Evolutionary conservation across 805 yeast genomes (phyloP).

Genomic region (Jamesozyma gamospora): DNA sequence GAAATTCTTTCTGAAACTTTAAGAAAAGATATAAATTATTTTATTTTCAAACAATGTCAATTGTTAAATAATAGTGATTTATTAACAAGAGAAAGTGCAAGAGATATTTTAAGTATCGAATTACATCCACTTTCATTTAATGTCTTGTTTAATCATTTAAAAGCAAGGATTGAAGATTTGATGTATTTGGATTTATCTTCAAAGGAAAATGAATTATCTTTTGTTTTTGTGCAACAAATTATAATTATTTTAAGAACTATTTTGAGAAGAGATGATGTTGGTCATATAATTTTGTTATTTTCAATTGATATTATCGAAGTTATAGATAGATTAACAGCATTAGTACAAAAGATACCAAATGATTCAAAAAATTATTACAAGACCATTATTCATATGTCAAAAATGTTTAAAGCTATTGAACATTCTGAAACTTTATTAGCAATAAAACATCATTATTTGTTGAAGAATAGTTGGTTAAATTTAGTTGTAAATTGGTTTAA

Average conservation of each 20-base stretch:
- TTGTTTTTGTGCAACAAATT: conserved; percentile 39
- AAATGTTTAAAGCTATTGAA: conserved; percentile 26
- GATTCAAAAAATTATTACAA: conserved; percentile 22
- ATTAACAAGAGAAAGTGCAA: conserved; percentile 56
- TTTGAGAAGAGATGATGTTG: conserved; percentile 28
- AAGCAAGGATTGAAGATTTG: conserved; percentile 29
- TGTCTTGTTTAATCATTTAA: conserved; percentile 38
- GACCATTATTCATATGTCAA: conserved; percentile 28
- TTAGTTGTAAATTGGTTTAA: conserved; percentile 45
- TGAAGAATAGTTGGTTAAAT: conserved; percentile 41
- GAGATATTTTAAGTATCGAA: conserved; percentile 60
- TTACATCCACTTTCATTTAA: conserved; percentile 49
- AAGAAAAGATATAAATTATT: conserved; percentile 33
- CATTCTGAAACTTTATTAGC: conserved; percentile 21
- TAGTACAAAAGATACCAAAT: conserved; percentile 20
- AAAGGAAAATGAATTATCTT: conserved; percentile 18
- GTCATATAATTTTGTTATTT: conserved; percentile 24
- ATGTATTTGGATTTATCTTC: conserved; percentile 15
- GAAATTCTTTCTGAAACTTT: conserved; percentile 10
- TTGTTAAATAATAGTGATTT: conserved; percentile 41
- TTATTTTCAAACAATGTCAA: conserved; percentile 41
- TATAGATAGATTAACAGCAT: conserved; percentile 26
- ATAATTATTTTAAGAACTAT: conserved; percentile 37
- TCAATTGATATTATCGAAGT: conserved; percentile 28
- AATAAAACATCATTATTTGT: conserved; percentile 35